Percentiles rank a stretch among this genome's conserved stretches.
These are phyloP conservation scores for Xylaria sp. DNA, from an alignment of 2,329 filamentous ascomycete species.

Conservation along the genomic window DNA sequence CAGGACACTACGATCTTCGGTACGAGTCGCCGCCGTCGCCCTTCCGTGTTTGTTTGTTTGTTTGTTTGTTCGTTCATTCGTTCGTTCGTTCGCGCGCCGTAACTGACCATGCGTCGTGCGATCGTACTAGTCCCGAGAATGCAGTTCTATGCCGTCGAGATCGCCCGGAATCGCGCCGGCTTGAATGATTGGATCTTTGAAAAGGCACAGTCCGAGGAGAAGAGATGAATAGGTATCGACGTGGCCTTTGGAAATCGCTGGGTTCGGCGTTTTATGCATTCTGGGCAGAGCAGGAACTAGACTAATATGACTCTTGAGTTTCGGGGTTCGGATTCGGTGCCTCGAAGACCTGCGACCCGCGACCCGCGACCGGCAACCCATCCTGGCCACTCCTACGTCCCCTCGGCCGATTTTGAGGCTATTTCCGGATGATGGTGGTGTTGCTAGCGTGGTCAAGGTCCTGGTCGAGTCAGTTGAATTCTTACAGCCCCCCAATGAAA, in stretches of 20 bases:
- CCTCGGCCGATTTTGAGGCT: background rate
- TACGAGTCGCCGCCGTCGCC: constrained; percentile 44
- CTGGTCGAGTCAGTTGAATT: background rate
- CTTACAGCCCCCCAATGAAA: background rate
- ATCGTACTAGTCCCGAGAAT: constrained; percentile 58
- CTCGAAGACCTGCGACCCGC: too few relatives aligned
- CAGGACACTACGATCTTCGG: constrained; percentile 92
- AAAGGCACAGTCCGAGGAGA: constrained; percentile 69
- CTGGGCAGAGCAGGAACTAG: background rate
- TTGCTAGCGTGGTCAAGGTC: background rate
- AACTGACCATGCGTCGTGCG: constrained; percentile 42
- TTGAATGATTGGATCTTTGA: constrained; percentile 98
- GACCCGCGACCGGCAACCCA: too few relatives aligned
- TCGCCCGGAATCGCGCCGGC: constrained; percentile 80
- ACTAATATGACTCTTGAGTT: background rate
- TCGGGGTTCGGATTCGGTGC: background rate
- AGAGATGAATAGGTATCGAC: constrained; percentile 3
- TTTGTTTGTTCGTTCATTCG: background rate
- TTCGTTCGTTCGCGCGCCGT: background rate
- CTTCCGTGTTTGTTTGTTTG: too few relatives aligned
- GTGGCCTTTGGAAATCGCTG: background rate
- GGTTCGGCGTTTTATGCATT: background rate
- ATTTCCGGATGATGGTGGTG: background rate
- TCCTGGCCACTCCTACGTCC: too few relatives aligned
- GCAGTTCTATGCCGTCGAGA: constrained; percentile 84